These are phyloP conservation scores for Neonectria faginata DNA, from an alignment of 2,329 filamentous ascomycete species.

Conservation along the genomic window DNA sequence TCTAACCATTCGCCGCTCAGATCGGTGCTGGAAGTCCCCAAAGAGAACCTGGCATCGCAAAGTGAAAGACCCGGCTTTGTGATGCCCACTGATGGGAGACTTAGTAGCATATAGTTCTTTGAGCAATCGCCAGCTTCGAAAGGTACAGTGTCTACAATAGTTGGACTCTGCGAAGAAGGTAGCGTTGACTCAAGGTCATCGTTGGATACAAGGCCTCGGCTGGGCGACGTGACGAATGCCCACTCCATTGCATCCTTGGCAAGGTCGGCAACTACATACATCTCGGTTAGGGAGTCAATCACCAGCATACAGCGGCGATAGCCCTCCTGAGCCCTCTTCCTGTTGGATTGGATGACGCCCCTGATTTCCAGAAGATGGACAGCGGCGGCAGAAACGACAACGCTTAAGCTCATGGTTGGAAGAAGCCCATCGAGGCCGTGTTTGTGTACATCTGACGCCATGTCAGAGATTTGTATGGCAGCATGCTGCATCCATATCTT, in stretches of 20 bases:
- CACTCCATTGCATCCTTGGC: conserved; percentile 27
- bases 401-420: conserved; percentile 88
- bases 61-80: not conserved
- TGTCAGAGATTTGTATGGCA: conserved; percentile 83
- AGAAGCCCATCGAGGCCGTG: conserved; percentile 80
- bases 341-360: conserved; percentile 17
- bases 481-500: conserved; percentile 85
- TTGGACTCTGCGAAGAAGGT: not conserved
- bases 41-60: not conserved
- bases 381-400: conserved; percentile 89
- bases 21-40: not conserved
- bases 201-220: not conserved
- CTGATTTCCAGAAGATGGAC: conserved; percentile 76
- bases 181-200: not conserved
- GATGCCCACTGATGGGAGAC: not conserved
- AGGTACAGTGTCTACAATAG: not conserved
- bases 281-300: conserved; percentile 20
- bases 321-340: conserved; percentile 7
- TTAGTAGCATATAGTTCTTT: not conserved
- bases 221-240: conserved; percentile 5
- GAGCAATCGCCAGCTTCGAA: not conserved
- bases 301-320: conserved; percentile 22
- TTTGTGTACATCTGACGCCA: conserved; percentile 79
- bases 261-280: conserved; percentile 27
- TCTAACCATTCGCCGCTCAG: not conserved